phyloP scores from a whole-genome alignment of 1,139 yeast species.

The Nakaseomyces bracarensis region DNA sequence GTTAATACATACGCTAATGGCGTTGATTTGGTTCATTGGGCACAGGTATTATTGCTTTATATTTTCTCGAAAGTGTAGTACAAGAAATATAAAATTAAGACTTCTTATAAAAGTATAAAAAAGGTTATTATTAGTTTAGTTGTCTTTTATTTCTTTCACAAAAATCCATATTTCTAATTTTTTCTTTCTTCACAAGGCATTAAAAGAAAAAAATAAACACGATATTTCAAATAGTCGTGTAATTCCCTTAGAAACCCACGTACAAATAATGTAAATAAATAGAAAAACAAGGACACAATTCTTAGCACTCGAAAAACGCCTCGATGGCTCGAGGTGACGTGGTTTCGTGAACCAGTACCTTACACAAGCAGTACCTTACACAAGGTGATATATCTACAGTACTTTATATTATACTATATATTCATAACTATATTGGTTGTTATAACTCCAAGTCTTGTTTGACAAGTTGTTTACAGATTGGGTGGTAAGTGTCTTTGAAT shows the following conservation, averaged over 20 bases:
- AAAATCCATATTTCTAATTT: background rate
- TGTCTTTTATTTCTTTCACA: background rate
- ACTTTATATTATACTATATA: too few relatives aligned
- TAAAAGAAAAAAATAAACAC: background rate
- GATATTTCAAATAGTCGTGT: too few relatives aligned
- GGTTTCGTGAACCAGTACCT: too few relatives aligned
- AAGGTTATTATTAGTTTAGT: background rate
- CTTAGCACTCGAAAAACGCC: too few relatives aligned
- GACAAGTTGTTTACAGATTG: slow-evolving; percentile 74
- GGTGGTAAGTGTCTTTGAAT: slow-evolving; percentile 61
- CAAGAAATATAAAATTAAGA: too few relatives aligned
- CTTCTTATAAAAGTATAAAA: too few relatives aligned
- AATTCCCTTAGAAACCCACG: background rate
- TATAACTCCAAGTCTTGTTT: slow-evolving; percentile 51
- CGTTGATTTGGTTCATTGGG: slow-evolving; percentile 6
- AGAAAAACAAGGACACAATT: background rate
- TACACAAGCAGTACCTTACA: background rate
- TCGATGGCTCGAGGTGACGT: background rate
- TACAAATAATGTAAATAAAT: background rate
- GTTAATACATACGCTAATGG: background rate
- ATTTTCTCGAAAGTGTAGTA: too few relatives aligned
- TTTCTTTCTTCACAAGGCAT: background rate
- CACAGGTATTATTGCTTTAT: too few relatives aligned
- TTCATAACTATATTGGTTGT: background rate
- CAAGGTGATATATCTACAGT: background rate